Percentiles rank a stretch among this genome's conserved stretches.
phyloP scores from a whole-genome alignment of 1,139 yeast genomes.

The Yamadazyma buinensis region DNA sequence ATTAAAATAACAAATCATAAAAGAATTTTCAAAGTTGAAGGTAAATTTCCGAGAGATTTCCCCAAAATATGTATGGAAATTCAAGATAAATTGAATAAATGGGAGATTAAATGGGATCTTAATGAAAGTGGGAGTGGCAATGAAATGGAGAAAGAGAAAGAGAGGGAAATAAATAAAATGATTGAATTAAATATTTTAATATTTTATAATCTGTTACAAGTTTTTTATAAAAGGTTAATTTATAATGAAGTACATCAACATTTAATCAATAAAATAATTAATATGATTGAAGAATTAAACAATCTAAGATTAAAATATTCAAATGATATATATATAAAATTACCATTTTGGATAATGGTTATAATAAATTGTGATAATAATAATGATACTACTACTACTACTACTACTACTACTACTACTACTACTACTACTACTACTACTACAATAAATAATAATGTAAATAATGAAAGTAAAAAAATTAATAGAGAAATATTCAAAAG shows the following conservation, averaged over 20 bases:
- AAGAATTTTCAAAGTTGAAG: constrained; percentile 41
- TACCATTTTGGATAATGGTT: constrained; percentile 45
- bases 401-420: too few species aligned
- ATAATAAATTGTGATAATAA: constrained; percentile 40
- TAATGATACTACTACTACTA: too few species aligned
- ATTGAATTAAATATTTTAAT: constrained; percentile 34
- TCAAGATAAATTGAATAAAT: constrained; percentile 45
- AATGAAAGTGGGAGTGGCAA: constrained; percentile 10
- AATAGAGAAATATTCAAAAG: constrained; percentile 11
- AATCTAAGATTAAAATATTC: too few species aligned
- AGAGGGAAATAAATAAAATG: too few species aligned
- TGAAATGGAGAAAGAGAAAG: too few species aligned
- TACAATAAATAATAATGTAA: too few species aligned
- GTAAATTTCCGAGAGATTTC: constrained; percentile 50
- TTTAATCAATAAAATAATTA: constrained; percentile 27
- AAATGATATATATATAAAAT: too few species aligned
- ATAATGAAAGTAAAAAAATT: too few species aligned
- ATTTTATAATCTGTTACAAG: constrained; percentile 41
- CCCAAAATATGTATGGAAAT: constrained; percentile 53
- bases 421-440: too few species aligned
- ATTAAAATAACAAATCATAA: constrained; percentile 51
- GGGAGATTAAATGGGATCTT: constrained; percentile 44
- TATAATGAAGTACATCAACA: constrained; percentile 34
- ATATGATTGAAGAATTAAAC: constrained; percentile 22
- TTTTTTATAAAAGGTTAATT: constrained; percentile 44